Conservation (phyloP, 78 protist genomes). For the Chrysochromulina parva region DNA sequence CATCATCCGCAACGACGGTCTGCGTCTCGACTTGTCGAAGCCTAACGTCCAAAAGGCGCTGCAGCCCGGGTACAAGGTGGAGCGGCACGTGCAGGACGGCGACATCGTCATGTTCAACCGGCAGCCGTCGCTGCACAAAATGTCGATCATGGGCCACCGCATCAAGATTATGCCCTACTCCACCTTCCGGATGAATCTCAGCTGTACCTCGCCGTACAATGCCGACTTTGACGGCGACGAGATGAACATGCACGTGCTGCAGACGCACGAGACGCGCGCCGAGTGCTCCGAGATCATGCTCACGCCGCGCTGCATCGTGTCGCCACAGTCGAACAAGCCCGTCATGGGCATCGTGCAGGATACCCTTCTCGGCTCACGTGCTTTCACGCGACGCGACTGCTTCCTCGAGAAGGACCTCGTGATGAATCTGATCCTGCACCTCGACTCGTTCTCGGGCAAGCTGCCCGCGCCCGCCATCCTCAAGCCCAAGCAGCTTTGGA, state of each 20-base stretch:
- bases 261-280: conserved; percentile 81
- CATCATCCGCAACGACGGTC: conserved; percentile 82
- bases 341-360: conserved; percentile 99
- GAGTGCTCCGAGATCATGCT: conserved; percentile 93
- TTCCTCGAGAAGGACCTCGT: conserved; percentile 80
- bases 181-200: conserved; percentile 97
- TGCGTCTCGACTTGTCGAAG: conserved; percentile 69
- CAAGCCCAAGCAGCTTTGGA: conserved; percentile 96
- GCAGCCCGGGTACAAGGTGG: conserved; percentile 81
- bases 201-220: conserved; percentile 98
- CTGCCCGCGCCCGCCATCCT: conserved; percentile 97
- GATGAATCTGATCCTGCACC: conserved; percentile 93
- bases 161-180: conserved; percentile 94
- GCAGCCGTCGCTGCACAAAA: conserved; percentile 99
- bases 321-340: conserved; percentile 96
- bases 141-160: conserved; percentile 99
- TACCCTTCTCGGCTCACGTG: conserved; percentile 84
- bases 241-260: conserved; percentile 99
- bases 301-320: conserved; percentile 96
- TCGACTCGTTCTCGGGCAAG: conserved; percentile 88
- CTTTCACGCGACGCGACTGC: conserved; percentile 87
- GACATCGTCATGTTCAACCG: conserved; percentile 98
- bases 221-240: conserved; percentile 99
- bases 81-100: conserved; percentile 93
- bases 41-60: conserved; percentile 38